Evolutionary conservation across 192 early-diverging fungal species (phyloP).

Genomic region (Lobosporangium transversale): DNA sequence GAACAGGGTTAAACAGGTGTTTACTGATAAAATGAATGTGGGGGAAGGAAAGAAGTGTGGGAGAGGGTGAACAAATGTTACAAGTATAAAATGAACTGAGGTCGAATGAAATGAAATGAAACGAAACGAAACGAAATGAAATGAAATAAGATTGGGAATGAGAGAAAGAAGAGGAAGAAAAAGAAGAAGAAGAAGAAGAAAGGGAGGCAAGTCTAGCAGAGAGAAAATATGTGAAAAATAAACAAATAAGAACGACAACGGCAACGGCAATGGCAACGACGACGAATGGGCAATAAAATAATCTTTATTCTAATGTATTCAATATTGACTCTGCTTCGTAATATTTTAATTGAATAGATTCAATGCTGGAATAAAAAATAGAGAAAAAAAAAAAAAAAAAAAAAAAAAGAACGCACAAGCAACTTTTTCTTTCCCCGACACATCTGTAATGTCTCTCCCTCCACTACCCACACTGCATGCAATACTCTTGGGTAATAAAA

Average conservation of each 20-base stretch:
- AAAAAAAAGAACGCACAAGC: conserved; percentile 16
- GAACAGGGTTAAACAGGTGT: not conserved
- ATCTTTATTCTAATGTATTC: not conserved
- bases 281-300: not conserved
- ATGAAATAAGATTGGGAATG: not conserved
- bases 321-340: not conserved
- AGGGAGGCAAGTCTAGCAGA: not conserved
- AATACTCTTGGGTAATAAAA: too few species aligned
- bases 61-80: not conserved
- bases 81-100: not conserved
- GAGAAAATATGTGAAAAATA: not conserved
- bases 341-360: not conserved
- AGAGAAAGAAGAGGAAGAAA: not conserved
- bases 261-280: not conserved
- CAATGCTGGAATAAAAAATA: not conserved
- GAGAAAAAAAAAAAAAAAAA: not conserved
- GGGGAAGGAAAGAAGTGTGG: not conserved
- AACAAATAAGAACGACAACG: not conserved
- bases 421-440: conserved; percentile 10
- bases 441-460: not conserved
- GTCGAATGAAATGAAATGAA: too few species aligned
- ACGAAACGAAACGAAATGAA: not conserved
- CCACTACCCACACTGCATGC: not conserved
- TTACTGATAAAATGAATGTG: not conserved
- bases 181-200: not conserved